Base-by-base conservation (phyloP, 768 basidiomycete genomes). In the Xerocomus spinulosus region DNA sequence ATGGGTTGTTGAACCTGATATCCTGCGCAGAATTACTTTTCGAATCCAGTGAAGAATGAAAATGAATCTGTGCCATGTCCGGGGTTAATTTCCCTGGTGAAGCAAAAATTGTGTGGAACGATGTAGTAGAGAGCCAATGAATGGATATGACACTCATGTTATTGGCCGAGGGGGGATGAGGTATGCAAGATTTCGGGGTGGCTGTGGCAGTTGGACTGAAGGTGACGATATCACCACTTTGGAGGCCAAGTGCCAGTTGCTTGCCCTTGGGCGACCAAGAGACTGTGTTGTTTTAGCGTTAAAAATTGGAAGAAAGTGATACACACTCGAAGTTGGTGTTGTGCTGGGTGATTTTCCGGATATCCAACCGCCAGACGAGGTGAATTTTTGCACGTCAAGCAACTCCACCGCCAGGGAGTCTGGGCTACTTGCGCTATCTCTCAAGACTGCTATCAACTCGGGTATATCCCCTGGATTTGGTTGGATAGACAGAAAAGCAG, bases 191-290 rank as follows among this genome's bases (percentile, higher is more conserved):
- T 58, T 86, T 80, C 6, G 74, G 72, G 2, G 70, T 66, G 5
- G 75, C 67, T 9, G 78, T 78, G 46, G 80, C 79, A 10, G 70
- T 70, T 20, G 83, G 74, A 32, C 76, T 73, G 60, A 80, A 90
- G 0, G 85, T 81, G 34, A 87, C 61, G 32, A 91, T 82, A 45
- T 85, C 83, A 3, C 88, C 87, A 17, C 73, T 75, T 53, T 77
- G 77, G 14, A 89, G 67, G 20, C 84, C 89, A 38, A 92, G 77
- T 1, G 86, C 87, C 34, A 92, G 72, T 47, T 91, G 88, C 60
- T 88, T 92, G 37, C 88, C 89, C 62, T 88, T 89, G 2, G 88
- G 85, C 3, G 88, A 91, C 88, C 89, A 92, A 12, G 85, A 78
- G 9, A 84, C 89, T 91, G 48, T 44, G n/a, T 20, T 9, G 44